Percentiles rank a stretch among this genome's conserved stretches.
phyloP scores from a whole-genome alignment of 805 yeast genomes.

The Candida montana region DNA sequence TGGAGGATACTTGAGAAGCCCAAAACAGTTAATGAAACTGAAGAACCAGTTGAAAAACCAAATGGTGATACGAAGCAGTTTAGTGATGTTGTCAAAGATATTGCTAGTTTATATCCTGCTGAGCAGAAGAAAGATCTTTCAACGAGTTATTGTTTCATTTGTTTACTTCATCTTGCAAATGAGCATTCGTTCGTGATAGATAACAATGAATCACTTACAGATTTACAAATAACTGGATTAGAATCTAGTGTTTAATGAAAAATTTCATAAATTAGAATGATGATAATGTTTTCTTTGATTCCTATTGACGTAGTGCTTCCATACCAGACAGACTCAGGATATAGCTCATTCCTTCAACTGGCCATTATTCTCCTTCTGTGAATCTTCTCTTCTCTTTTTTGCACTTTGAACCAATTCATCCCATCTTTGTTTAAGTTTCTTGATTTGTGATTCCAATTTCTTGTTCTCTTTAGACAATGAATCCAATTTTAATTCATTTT shows the following conservation, averaged over 20 bases:
- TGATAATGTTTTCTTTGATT: no score
- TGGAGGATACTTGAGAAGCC: conserved; percentile 50
- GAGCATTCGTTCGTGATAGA: conserved; percentile 65
- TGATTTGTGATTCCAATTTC: conserved; percentile 44
- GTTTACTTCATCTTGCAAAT: conserved; percentile 79
- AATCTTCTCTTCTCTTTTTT: conserved; percentile 36
- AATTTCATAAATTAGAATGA: neutral
- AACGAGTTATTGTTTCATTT: conserved; percentile 81
- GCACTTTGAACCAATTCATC: conserved; percentile 63
- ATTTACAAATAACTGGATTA: conserved; percentile 11
- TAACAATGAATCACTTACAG: conserved; percentile 16
- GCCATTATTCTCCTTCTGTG: neutral
- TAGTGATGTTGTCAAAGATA: conserved; percentile 43
- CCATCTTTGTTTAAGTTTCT: conserved; percentile 57
- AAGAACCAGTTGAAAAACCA: neutral
- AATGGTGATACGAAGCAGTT: conserved; percentile 25
- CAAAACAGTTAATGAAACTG: neutral
- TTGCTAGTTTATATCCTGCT: conserved; percentile 47
- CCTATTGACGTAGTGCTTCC: no score
- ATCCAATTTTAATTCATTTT: conserved; percentile 34
- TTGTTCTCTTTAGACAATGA: conserved; percentile 33
- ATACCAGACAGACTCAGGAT: no score
- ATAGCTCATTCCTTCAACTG: no score
- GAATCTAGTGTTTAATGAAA: neutral
- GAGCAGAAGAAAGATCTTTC: conserved; percentile 63